These are phyloP conservation scores for Ilyonectria sp. DNA, from an alignment of 2,329 filamentous ascomycete species.

Conservation along the genomic window DNA sequence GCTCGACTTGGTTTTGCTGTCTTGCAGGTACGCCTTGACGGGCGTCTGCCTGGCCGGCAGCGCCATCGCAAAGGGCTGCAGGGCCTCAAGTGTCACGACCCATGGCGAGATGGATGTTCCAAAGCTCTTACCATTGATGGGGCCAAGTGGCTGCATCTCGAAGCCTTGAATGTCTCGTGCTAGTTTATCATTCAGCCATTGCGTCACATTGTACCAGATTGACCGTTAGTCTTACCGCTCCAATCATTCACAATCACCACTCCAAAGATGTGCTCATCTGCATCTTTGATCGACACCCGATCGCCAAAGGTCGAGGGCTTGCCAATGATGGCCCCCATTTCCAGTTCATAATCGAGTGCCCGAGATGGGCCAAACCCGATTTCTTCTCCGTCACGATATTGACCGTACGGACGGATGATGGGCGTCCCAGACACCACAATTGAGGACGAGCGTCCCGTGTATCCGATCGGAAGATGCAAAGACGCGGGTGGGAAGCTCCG, in stretches of 20 bases:
- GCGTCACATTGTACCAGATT: neutral
- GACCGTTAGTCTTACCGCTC: slow-evolving; percentile 61
- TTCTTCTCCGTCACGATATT: slow-evolving; percentile 50
- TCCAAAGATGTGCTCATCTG: slow-evolving; percentile 74
- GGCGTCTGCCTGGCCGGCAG: neutral
- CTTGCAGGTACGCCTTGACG: slow-evolving; percentile 47
- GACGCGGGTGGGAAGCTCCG: slow-evolving; percentile 61
- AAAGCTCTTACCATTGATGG: slow-evolving; percentile 74
- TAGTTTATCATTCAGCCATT: slow-evolving; percentile 34
- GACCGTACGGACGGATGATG: slow-evolving; percentile 63
- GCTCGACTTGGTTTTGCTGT: slow-evolving; percentile 52
- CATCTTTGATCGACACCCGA: slow-evolving; percentile 59
- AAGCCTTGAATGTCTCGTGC: slow-evolving; percentile 74
- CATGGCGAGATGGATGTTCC: slow-evolving; percentile 73
- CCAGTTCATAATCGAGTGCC: slow-evolving; percentile 60
- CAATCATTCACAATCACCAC: slow-evolving; percentile 76
- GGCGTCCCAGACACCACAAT: slow-evolving; percentile 65
- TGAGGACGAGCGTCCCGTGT: slow-evolving; percentile 69
- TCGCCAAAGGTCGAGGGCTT: slow-evolving; percentile 56
- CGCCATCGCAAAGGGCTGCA: slow-evolving; percentile 68
- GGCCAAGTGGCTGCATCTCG: slow-evolving; percentile 74
- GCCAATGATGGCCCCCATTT: slow-evolving; percentile 62
- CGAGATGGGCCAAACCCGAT: slow-evolving; percentile 49
- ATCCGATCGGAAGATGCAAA: slow-evolving; percentile 65
- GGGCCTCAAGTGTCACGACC: slow-evolving; percentile 72